These are phyloP conservation scores for Linum tenue DNA, from an alignment of 345 rosid genomes.

Conservation along the genomic window DNA sequence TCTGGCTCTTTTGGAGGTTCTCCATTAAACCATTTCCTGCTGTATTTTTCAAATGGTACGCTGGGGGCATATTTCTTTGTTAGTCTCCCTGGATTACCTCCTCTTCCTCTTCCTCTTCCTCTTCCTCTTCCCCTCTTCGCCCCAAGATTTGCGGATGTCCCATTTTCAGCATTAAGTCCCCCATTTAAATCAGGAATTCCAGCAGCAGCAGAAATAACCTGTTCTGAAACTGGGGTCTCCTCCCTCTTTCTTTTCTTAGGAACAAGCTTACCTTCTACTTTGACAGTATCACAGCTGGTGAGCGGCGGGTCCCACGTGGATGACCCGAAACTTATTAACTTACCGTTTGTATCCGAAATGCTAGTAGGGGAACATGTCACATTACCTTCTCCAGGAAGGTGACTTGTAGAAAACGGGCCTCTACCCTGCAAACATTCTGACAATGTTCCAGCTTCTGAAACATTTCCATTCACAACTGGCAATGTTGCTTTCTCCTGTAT, in stretches of 20 bases:
- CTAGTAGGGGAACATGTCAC: conserved; percentile 15
- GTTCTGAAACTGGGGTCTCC: conserved; percentile 30
- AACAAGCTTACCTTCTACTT: conserved; percentile 4
- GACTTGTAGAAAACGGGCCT: conserved; percentile 22
- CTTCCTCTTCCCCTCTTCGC: conserved; percentile 26
- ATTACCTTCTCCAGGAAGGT: conserved; percentile 18
- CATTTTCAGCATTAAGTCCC: conserved; percentile 26
- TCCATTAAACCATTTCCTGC: conserved; percentile 19
- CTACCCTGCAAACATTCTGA: conserved; percentile 32
- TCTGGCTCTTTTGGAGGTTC: conserved; percentile 12
- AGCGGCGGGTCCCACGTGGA: conserved; percentile 7
- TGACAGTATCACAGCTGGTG: neutral
- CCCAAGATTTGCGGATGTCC: conserved; percentile 22
- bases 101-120: conserved; percentile 6
- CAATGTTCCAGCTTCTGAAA: conserved; percentile 17
- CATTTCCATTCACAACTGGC: conserved; percentile 16
- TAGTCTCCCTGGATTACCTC: conserved; percentile 9
- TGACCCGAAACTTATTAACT: conserved; percentile 5
- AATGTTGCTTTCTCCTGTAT: conserved; percentile 21
- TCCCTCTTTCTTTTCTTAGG: conserved; percentile 33
- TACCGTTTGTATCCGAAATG: conserved; percentile 21
- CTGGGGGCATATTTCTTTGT: conserved; percentile 13
- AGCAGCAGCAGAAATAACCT: conserved; percentile 13
- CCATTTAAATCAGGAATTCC: conserved; percentile 56
- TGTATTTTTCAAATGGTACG: conserved; percentile 12